Percentiles rank a stretch among this genome's conserved stretches.
Evolutionary conservation across 805 yeast genomes (phyloP).

Genomic region (Kodamaea hsintzibuensis): DNA sequence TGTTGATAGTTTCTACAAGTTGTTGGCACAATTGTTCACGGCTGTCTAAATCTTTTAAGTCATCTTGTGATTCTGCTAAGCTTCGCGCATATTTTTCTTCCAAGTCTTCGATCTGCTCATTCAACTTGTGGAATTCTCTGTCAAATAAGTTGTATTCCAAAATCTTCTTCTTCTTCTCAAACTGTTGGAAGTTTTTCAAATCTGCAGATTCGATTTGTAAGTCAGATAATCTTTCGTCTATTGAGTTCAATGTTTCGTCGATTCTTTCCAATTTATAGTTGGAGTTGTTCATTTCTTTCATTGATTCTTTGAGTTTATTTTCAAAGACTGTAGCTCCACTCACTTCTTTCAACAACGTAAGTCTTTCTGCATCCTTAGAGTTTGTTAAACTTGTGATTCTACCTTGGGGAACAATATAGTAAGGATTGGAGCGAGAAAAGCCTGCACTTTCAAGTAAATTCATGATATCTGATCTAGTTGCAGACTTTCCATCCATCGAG

Average conservation of each 20-base stretch:
- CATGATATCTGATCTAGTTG: slow-evolving; percentile 78
- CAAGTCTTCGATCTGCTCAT: slow-evolving; percentile 57
- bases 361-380: slow-evolving; percentile 82
- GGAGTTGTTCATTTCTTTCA: slow-evolving; percentile 75
- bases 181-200: slow-evolving; percentile 63
- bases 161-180: slow-evolving; percentile 67
- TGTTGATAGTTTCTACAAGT: slow-evolving; percentile 46
- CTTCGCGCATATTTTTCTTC: slow-evolving; percentile 57
- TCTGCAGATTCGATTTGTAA: slow-evolving; percentile 80
- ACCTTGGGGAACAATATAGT: slow-evolving; percentile 97
- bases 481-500: slow-evolving; percentile 75
- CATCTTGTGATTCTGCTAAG: slow-evolving; percentile 52
- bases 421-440: slow-evolving; percentile 85
- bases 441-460: slow-evolving; percentile 89
- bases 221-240: slow-evolving; percentile 72
- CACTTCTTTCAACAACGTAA: slow-evolving; percentile 80
- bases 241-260: slow-evolving; percentile 67
- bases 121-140: slow-evolving; percentile 68
- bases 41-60: slow-evolving; percentile 56
- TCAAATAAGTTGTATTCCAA: slow-evolving; percentile 76
- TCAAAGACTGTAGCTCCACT: slow-evolving; percentile 96
- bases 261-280: slow-evolving; percentile 69
- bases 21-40: slow-evolving; percentile 55
- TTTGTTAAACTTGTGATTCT: slow-evolving; percentile 84
- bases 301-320: slow-evolving; percentile 71